Percentiles rank a stretch among this genome's conserved stretches.
Evolutionary conservation across 148 eudicot species (phyloP).

Genomic region (Chenopodium formosanum): DNA sequence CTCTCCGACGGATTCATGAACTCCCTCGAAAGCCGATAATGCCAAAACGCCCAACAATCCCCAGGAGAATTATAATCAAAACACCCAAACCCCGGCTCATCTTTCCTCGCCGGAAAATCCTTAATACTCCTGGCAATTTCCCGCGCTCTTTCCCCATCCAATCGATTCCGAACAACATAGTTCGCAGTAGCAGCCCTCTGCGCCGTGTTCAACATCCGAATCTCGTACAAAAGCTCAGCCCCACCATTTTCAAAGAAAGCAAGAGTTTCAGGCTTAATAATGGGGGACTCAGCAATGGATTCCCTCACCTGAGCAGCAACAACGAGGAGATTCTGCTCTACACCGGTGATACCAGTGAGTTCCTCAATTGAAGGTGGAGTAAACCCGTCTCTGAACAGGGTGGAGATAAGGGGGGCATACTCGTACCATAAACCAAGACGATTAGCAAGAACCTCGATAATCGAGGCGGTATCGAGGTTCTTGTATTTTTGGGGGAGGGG

Average conservation of each 20-base stretch:
- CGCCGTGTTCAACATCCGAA: conserved; percentile 44
- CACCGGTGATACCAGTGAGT: conserved; percentile 68
- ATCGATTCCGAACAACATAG: conserved; percentile 37
- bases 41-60: conserved; percentile 72
- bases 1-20: conserved; percentile 32
- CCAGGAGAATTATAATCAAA: conserved; percentile 57
- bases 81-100: conserved; percentile 55
- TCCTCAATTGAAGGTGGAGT: conserved; percentile 62
- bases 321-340: conserved; percentile 68
- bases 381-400: conserved; percentile 65
- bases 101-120: conserved; percentile 62
- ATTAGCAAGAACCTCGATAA: conserved; percentile 60
- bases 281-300: conserved; percentile 37
- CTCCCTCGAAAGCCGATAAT: conserved; percentile 61
- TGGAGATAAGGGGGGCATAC: conserved; percentile 67
- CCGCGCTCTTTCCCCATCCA: conserved; percentile 45
- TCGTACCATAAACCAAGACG: conserved; percentile 80
- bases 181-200: conserved; percentile 57
- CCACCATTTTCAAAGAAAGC: conserved; percentile 56
- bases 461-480: conserved; percentile 47
- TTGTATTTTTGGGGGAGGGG: conserved; percentile 64
- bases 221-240: conserved; percentile 65
- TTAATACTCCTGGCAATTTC: conserved; percentile 72
- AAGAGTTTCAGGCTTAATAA: conserved; percentile 35
- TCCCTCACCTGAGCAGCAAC: conserved; percentile 77